These are phyloP conservation scores for Metschnikowia baotianmanensis DNA, from an alignment of 805 yeast genomes.

Conservation along the genomic window DNA sequence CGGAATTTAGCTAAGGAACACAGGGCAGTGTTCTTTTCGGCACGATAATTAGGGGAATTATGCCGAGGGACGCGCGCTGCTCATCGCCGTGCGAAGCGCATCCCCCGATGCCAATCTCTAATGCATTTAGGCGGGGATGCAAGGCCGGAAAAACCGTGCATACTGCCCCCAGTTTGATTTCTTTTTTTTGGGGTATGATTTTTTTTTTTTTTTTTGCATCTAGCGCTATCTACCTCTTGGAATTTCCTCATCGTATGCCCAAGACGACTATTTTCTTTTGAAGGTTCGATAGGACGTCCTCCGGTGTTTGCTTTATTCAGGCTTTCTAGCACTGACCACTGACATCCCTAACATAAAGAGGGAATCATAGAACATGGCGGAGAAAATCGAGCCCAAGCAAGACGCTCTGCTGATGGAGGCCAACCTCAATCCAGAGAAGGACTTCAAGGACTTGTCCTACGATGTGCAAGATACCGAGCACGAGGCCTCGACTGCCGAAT, in stretches of 20 bases:
- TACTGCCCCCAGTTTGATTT: too few relatives aligned
- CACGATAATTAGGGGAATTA: background rate
- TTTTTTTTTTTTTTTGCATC: constrained; percentile 2
- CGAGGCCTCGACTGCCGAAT: constrained; percentile 8
- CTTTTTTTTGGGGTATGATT: background rate
- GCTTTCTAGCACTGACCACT: too few relatives aligned
- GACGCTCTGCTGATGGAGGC: constrained; percentile 7
- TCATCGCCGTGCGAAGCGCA: constrained; percentile 1
- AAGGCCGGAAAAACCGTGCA: background rate
- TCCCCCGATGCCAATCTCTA: background rate
- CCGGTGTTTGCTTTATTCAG: too few relatives aligned
- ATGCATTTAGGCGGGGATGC: background rate
- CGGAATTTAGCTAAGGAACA: too few relatives aligned
- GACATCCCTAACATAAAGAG: background rate
- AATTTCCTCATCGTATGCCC: too few relatives aligned
- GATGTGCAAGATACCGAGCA: constrained; percentile 14
- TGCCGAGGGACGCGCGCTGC: background rate
- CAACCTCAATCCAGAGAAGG: constrained; percentile 5
- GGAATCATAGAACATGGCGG: constrained; percentile 3
- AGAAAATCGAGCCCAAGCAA: constrained; percentile 5
- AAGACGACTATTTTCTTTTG: too few relatives aligned
- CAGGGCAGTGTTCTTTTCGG: background rate
- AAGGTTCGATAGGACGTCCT: too few relatives aligned
- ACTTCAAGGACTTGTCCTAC: constrained; percentile 2
- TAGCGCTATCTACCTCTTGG: too few relatives aligned